Evolutionary conservation across 78 protist species (phyloP).

Genomic region (Ministeria vibrans): DNA sequence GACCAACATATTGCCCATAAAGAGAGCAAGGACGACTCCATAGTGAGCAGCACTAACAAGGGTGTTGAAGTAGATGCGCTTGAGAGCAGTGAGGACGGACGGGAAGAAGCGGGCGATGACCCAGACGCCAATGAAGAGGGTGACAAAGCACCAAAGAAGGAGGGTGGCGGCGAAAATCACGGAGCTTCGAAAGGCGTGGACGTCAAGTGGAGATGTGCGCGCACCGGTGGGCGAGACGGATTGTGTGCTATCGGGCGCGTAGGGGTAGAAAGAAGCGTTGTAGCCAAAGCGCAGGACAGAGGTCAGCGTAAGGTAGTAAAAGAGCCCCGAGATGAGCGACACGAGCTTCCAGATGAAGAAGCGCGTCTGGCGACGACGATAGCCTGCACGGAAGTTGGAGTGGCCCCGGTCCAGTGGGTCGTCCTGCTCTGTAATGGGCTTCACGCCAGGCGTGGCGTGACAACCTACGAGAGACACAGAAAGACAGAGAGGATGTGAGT

Average conservation of each 20-base stretch:
- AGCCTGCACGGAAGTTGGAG: neutral
- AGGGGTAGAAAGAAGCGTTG: neutral
- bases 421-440: neutral
- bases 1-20: neutral
- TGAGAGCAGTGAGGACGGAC: neutral
- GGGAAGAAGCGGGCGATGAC: neutral
- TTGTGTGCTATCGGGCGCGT: neutral
- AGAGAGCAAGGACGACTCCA: neutral
- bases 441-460: neutral
- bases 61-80: neutral
- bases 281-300: neutral
- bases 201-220: neutral
- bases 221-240: neutral
- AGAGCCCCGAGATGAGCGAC: neutral
- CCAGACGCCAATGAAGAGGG: neutral
- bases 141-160: neutral
- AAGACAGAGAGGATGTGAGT: neutral
- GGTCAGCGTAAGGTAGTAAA: neutral
- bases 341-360: neutral
- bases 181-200: neutral
- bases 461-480: neutral
- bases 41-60: neutral
- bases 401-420: conserved; percentile 4
- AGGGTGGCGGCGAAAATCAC: neutral
- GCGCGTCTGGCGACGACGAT: neutral